Percentiles rank a stretch among this genome's conserved stretches.
Conservation (phyloP, 2,329 filamentous ascomycete species). For the Cladosporium oxysporum region DNA sequence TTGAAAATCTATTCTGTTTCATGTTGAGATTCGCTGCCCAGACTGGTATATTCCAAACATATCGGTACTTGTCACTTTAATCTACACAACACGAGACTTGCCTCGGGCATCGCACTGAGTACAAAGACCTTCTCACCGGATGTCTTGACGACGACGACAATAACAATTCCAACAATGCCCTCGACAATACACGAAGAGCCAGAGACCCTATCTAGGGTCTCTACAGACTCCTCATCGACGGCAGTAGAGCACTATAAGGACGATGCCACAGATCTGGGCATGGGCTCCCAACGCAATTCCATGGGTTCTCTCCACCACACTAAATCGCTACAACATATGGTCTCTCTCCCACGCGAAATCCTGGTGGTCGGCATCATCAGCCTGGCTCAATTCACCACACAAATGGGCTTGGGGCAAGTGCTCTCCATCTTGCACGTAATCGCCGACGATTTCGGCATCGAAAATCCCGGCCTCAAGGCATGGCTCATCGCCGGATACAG, state of each 20-base stretch:
- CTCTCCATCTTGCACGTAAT: conserved; percentile 29
- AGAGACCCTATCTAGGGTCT: neutral
- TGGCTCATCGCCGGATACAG: conserved; percentile 49
- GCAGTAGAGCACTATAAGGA: neutral
- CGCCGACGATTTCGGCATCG: conserved; percentile 36
- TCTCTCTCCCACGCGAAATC: conserved; percentile 35
- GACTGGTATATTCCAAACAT: neutral
- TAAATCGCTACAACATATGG: conserved; percentile 30
- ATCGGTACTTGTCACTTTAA: neutral
- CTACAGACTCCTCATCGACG: conserved; percentile 6
- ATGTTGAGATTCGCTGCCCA: neutral
- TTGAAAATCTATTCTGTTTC: neutral
- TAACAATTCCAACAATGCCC: neutral
- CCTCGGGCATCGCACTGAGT: neutral
- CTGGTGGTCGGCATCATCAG: conserved; percentile 33
- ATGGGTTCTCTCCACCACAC: conserved; percentile 19
- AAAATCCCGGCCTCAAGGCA: conserved; percentile 44
- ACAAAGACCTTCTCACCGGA: neutral
- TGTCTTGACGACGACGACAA: neutral
- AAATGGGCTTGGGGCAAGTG: conserved; percentile 31
- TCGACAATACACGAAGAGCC: conserved; percentile 3
- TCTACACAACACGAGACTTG: neutral
- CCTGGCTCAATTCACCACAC: conserved; percentile 35
- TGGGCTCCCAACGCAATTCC: neutral
- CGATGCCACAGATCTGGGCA: neutral